Evolutionary conservation across 768 basidiomycete genomes (phyloP), one percentile per base, ranked within the genome.

Genomic region (Tylopilus cervinicoccineus): DNA sequence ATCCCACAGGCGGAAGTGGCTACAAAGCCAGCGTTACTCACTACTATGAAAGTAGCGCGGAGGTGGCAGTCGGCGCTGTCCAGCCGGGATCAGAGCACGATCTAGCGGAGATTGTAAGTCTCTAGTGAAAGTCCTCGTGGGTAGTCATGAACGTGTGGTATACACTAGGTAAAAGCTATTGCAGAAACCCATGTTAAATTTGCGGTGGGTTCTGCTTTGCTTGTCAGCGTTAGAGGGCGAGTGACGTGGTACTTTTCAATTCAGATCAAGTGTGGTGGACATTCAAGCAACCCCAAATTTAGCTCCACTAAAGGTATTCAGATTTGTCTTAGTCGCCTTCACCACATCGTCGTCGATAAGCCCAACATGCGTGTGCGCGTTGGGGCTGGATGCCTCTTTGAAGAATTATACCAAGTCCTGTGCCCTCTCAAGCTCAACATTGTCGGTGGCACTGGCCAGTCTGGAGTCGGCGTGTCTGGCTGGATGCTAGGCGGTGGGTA

Each of bases 401-500:
- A 57, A 40, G 53, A 70, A 44, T 29, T 70, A 16, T 70, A 70
- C 45, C 43, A 41, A 2, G 41, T 8, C 5, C 38, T 68, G 31
- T 38, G 29, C 4, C 38, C 45, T 34, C 9, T 45, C 28, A 34
- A 44, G 0, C 49, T 52, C 23, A 61, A 49, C 38, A 54, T 60
- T 9, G 62, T 63, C 13, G 69, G 58, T 38, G 62, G 65, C 31
- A 51, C 60, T 4, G 52, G 52, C 5, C 19, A 51, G 14, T 19
- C 42, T 1, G 65, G 58, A 2, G 62, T 71, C 7, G 71, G 71
- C 3, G 52, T 70, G 8, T 38, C 55, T 17, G 70, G 70, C 9
- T 71, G 56, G 54, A 41, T 67, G 29, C 47, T 71, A 6, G 70
- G 69, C 16, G 68, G 69, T 16, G 72, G 70, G 5, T 72, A 64